phyloP scores from a whole-genome alignment of 2,329 filamentous ascomycete species.

The Mollisia scopiformis region DNA sequence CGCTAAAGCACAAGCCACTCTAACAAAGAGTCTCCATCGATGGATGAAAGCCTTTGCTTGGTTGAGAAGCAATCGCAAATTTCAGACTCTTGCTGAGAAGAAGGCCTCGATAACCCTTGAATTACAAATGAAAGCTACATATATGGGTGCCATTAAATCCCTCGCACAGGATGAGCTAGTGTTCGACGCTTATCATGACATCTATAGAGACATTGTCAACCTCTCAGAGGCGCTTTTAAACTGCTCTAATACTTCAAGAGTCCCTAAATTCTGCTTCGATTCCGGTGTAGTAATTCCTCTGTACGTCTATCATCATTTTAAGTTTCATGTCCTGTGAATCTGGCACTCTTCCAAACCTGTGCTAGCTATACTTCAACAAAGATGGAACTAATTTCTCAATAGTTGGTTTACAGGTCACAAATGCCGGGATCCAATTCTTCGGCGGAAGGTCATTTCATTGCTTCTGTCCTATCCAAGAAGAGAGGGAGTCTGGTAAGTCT shows the following conservation, averaged over 20 bases:
- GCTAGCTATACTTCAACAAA: too few relatives aligned
- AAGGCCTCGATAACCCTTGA: slow-evolving; percentile 13
- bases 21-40: slow-evolving; percentile 8
- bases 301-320: too few relatives aligned
- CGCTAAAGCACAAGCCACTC: slow-evolving; percentile 4
- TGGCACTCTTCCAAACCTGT: too few relatives aligned
- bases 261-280: slow-evolving; percentile 56
- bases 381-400: too few relatives aligned
- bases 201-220: slow-evolving; percentile 12
- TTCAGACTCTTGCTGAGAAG: slow-evolving; percentile 5
- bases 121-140: slow-evolving; percentile 17
- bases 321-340: too few relatives aligned
- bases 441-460: slow-evolving; percentile 64
- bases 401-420: slow-evolving; percentile 66
- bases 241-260: slow-evolving; percentile 5
- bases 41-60: slow-evolving; percentile 15
- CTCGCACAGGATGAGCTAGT: slow-evolving; percentile 14
- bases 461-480: slow-evolving; percentile 61
- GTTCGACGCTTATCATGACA: slow-evolving; percentile 9
- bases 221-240: slow-evolving; percentile 13
- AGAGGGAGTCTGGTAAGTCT: slow-evolving; percentile 71
- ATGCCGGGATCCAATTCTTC: slow-evolving; percentile 57
- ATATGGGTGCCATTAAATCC: slow-evolving; percentile 9
- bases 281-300: slow-evolving; percentile 65
- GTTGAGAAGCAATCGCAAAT: not conserved